phyloP scores from a whole-genome alignment of 2,329 filamentous ascomycete species.

The Fusarium graminum region DNA sequence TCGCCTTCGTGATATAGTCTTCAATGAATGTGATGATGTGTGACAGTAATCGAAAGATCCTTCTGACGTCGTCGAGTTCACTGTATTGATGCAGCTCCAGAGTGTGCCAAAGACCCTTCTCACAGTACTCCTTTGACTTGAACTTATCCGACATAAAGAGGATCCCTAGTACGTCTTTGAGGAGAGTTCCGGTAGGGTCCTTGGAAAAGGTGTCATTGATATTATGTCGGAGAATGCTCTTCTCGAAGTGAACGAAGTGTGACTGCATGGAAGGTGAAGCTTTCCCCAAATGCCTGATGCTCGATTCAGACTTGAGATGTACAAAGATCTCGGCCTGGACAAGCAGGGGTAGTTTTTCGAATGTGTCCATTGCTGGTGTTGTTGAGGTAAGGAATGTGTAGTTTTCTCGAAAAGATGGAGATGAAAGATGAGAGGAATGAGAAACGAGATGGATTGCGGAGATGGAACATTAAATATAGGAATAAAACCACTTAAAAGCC shows the following conservation, averaged over 20 bases:
- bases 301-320: neutral
- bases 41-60: neutral
- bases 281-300: neutral
- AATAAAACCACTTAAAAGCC: no score
- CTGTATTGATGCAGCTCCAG: neutral
- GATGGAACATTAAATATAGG: no score
- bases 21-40: neutral
- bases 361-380: neutral
- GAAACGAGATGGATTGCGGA: no score
- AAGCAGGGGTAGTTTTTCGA: neutral
- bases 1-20: constrained; percentile 1
- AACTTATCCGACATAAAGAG: neutral
- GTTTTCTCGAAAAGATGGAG: no score
- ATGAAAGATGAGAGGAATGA: no score
- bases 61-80: neutral
- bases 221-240: neutral
- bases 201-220: neutral
- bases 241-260: neutral
- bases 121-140: rapidly evolving
- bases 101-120: rapidly evolving
- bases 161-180: neutral
- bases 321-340: neutral
- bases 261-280: neutral
- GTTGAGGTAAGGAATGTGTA: no score
- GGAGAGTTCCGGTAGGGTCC: neutral